Evolutionary conservation across 179 eudicot genomes (phyloP).

Genomic region (Beta macrorhiza): DNA sequence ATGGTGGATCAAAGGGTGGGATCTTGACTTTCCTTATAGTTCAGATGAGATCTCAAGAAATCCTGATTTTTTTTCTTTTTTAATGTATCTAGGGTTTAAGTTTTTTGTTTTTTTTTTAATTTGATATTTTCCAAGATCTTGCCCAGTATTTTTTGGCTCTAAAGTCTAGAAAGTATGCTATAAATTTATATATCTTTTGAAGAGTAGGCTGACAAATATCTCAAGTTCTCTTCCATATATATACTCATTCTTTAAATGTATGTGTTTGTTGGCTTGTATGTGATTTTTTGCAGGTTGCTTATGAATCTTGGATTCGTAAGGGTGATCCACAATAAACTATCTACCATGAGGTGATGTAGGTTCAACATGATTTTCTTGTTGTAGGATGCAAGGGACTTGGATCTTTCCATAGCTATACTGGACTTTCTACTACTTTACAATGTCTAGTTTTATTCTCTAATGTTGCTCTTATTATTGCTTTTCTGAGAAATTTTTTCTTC

Average conservation of each 20-base stretch:
- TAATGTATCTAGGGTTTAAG: no score
- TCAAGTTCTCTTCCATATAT: neutral
- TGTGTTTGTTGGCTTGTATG: neutral
- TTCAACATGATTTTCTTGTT: conserved; percentile 80
- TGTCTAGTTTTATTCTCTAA: neutral
- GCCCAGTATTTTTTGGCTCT: neutral
- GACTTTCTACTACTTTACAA: neutral
- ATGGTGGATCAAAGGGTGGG: no score
- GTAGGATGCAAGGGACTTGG: conserved; percentile 96
- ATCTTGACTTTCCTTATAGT: no score
- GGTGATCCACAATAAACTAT: conserved; percentile 87
- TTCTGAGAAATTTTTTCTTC: neutral
- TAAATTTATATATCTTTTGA: neutral
- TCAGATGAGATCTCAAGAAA: no score
- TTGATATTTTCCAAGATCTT: no score
- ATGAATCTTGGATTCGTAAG: conserved; percentile 88
- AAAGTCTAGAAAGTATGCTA: neutral
- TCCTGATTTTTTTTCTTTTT: no score
- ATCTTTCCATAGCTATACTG: conserved; percentile 78
- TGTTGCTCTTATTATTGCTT: neutral
- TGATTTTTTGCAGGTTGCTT: conserved; percentile 52
- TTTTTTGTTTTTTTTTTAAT: no score
- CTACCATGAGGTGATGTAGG: conserved; percentile 78
- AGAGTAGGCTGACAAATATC: neutral
- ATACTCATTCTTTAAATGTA: neutral